These are phyloP conservation scores for Aquilaria sinensis DNA, from an alignment of 345 rosid species.

Conservation along the genomic window DNA sequence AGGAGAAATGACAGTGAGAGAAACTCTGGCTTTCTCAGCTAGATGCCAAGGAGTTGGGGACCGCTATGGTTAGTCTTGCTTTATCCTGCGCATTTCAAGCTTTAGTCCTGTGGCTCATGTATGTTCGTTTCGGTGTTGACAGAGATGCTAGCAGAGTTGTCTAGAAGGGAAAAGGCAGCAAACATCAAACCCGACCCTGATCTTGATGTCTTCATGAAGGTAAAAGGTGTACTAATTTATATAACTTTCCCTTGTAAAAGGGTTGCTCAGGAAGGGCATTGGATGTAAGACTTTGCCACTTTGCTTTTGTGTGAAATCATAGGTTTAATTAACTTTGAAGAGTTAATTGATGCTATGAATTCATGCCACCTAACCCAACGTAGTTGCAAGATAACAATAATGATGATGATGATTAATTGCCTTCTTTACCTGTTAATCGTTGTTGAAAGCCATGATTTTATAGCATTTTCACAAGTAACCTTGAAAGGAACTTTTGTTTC, in stretches of 20 bases:
- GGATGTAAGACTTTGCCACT: too few relatives aligned
- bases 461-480: too few relatives aligned
- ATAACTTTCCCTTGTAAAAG: neutral
- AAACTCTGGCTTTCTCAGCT: constrained; percentile 82
- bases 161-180: constrained; percentile 65
- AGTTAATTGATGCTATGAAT: too few relatives aligned
- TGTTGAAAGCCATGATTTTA: too few relatives aligned
- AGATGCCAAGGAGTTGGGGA: constrained; percentile 75
- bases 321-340: too few relatives aligned
- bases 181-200: constrained; percentile 78
- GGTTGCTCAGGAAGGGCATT: neutral
- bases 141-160: constrained; percentile 72
- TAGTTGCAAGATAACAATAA: too few relatives aligned
- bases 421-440: too few relatives aligned
- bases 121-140: neutral
- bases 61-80: constrained; percentile 32
- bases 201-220: constrained; percentile 84
- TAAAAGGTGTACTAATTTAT: constrained; percentile 9
- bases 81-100: neutral
- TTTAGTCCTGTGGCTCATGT: neutral
- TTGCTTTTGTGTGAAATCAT: too few relatives aligned
- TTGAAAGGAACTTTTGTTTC: too few relatives aligned
- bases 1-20: constrained; percentile 80
- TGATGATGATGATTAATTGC: too few relatives aligned
- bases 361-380: too few relatives aligned